A percentile compares a stretch with the other conserved stretches of the same genome.
Evolutionary conservation across 495 filamentous ascomycete genomes (phyloP).

Genomic region (Aspergillus incahuasiensis): DNA sequence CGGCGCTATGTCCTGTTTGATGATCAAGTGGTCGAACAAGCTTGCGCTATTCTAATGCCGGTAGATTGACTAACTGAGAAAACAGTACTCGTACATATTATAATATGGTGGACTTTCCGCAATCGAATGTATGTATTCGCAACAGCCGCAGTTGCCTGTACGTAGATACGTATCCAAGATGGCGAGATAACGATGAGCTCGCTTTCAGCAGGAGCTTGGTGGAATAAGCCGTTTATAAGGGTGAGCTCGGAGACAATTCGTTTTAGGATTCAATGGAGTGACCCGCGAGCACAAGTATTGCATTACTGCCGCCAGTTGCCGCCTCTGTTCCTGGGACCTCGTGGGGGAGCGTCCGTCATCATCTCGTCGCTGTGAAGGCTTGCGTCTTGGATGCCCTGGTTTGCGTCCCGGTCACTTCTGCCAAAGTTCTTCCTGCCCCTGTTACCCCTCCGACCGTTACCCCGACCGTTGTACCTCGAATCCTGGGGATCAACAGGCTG

Average conservation of each 20-base stretch:
- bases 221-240: neutral
- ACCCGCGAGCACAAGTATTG: neutral
- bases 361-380: constrained; percentile 42
- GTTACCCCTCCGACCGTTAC: constrained; percentile 8
- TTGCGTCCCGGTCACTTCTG: constrained; percentile 6
- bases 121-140: neutral
- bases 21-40: neutral
- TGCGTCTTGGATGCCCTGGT: constrained; percentile 15
- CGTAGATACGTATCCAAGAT: neutral
- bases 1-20: no score
- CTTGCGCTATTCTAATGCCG: neutral
- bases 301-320: constrained; percentile 21
- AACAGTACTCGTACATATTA: constrained; percentile 26
- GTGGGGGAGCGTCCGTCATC: constrained; percentile 37
- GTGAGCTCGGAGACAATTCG: no score
- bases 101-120: constrained; percentile 6
- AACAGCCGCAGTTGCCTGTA: neutral
- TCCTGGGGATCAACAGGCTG: constrained; percentile 12
- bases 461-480: constrained; percentile 7
- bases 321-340: constrained; percentile 20
- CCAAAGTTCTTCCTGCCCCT: constrained; percentile 11
- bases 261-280: no score
- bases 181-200: no score
- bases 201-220: no score
- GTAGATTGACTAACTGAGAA: neutral